Evolutionary conservation across 148 eudicot genomes (phyloP).

Genomic region (Chenopodium suecicum): DNA sequence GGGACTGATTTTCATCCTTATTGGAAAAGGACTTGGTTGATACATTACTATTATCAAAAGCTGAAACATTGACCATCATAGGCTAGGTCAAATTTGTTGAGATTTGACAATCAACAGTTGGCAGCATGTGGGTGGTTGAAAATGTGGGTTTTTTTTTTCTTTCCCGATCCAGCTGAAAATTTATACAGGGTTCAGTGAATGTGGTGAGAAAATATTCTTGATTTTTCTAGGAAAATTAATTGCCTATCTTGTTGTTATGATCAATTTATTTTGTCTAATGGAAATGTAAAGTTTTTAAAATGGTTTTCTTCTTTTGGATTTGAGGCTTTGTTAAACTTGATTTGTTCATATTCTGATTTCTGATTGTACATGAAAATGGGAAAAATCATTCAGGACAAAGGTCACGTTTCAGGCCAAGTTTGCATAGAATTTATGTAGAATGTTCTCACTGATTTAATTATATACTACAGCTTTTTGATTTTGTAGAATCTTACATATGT

Average conservation of each 20-base stretch:
- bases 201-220: not conserved
- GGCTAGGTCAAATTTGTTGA: not conserved
- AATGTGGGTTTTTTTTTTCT: not conserved
- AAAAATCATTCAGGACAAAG: not conserved
- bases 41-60: not conserved
- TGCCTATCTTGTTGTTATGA: not conserved
- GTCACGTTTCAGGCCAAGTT: not conserved
- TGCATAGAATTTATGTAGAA: not conserved
- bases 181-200: not conserved
- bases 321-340: not conserved
- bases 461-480: conserved; percentile 5
- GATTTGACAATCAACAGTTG: not conserved
- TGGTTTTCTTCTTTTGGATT: not conserved
- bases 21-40: not conserved
- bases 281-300: no score
- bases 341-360: not conserved
- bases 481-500: conserved; percentile 11
- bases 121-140: not conserved
- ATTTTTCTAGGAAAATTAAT: not conserved
- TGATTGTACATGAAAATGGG: not conserved
- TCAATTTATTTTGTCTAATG: not conserved
- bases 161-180: not conserved
- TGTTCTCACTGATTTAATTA: not conserved
- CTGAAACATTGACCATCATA: not conserved
- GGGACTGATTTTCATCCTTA: not conserved